Percentiles rank a stretch among this genome's conserved stretches.
phyloP scores from a whole-genome alignment of 2,329 filamentous ascomycete genomes.

The Venturia pyrina region DNA sequence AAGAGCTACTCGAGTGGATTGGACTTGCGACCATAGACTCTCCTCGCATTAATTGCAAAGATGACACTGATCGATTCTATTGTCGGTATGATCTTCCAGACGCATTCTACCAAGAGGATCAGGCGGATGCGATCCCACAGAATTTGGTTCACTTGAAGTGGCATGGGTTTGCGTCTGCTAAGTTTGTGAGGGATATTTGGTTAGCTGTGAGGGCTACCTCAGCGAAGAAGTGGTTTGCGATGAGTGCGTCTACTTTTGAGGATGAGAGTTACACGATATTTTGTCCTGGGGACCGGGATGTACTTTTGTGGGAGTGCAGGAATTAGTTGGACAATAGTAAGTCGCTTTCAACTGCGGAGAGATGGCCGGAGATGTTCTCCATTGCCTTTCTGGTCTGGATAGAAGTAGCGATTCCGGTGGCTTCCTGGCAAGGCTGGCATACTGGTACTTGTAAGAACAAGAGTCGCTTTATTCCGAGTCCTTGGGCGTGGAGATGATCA shows the following conservation, averaged over 20 bases:
- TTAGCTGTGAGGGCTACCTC: constrained; percentile 18
- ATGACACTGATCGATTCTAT: constrained; percentile 58
- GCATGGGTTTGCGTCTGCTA: constrained; percentile 32
- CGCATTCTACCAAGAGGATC: constrained; percentile 15
- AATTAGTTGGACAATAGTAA: background rate
- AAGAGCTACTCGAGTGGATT: constrained; percentile 64
- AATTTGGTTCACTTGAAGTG: constrained; percentile 30
- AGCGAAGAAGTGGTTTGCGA: constrained; percentile 21
- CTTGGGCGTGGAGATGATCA: background rate
- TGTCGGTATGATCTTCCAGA: constrained; percentile 55
- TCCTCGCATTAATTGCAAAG: constrained; percentile 47
- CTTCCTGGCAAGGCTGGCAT: background rate
- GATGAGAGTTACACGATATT: constrained; percentile 22
- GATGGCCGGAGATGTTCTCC: too few relatives aligned
- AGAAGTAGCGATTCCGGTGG: too few relatives aligned
- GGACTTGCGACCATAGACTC: constrained; percentile 57
- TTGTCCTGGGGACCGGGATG: constrained; percentile 16
- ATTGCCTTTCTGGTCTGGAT: too few relatives aligned
- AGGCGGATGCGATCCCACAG: constrained; percentile 6
- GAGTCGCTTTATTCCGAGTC: background rate
- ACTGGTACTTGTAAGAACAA: background rate
- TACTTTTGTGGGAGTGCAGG: constrained; percentile 23
- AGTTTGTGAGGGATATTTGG: constrained; percentile 23
- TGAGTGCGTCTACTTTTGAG: constrained; percentile 21
- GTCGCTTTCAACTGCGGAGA: background rate